Conservation (phyloP, 2,329 filamentous ascomycete genomes). For the Sordariomycetes sp. region DNA sequence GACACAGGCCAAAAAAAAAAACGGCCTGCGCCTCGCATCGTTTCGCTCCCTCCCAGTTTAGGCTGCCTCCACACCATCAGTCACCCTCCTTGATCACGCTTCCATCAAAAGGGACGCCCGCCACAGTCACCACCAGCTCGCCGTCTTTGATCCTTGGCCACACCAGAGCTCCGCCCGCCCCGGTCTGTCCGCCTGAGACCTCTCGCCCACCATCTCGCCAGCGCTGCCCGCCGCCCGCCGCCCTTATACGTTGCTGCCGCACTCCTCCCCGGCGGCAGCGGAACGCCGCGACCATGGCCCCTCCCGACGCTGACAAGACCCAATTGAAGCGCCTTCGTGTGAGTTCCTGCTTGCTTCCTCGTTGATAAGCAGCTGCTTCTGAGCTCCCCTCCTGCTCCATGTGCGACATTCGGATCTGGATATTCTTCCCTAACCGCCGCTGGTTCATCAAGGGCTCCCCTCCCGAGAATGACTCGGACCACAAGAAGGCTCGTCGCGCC, state of each 20-base stretch:
- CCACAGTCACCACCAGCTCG: not conserved
- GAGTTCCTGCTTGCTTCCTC: constrained; percentile 21
- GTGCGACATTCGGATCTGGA: constrained; percentile 6
- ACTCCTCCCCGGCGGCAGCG: not conserved
- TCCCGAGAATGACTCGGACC: constrained; percentile 52
- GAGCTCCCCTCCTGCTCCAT: constrained; percentile 2
- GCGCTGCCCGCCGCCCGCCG: not conserved
- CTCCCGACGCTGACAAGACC: constrained; percentile 61
- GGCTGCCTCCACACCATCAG: constrained; percentile 5
- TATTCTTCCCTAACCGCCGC: constrained; percentile 10
- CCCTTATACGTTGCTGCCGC: constrained; percentile 25
- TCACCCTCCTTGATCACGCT: constrained; percentile 2
- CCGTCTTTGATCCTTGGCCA: not conserved
- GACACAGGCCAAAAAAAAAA: not conserved
- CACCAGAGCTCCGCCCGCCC: not conserved
- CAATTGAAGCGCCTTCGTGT: constrained; percentile 77
- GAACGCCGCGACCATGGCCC: constrained; percentile 34
- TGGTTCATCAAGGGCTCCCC: constrained; percentile 47
- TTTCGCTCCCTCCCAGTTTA: not conserved
- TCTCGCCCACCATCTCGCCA: not conserved
- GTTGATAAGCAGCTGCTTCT: not conserved
- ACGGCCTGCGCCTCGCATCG: not conserved
- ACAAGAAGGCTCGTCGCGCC: constrained; percentile 78
- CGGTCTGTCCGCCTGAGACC: not conserved
- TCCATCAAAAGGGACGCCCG: not conserved